Conservation (phyloP, 2,329 filamentous ascomycete genomes). For the Fusarium agapanthi region DNA sequence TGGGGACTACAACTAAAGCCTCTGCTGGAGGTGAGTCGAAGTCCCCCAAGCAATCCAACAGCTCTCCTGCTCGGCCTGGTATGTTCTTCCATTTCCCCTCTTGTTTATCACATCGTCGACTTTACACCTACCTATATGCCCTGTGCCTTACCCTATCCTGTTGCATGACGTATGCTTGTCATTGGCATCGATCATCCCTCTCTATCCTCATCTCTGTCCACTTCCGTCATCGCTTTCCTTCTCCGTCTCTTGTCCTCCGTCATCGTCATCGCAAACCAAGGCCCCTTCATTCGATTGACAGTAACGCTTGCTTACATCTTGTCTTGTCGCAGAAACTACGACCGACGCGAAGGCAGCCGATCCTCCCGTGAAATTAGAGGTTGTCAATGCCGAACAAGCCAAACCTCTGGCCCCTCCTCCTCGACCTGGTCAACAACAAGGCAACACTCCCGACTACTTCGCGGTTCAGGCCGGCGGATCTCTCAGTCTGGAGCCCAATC, state of each 20-base stretch:
- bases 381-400: slow-evolving; percentile 65
- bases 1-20: slow-evolving; percentile 53
- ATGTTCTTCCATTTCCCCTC: slow-evolving; percentile 38
- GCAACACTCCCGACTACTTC: slow-evolving; percentile 74
- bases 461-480: slow-evolving; percentile 62
- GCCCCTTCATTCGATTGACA: slow-evolving; percentile 18
- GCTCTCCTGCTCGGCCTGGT: slow-evolving; percentile 56
- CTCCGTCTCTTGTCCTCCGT: slow-evolving; percentile 22
- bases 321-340: slow-evolving; percentile 49
- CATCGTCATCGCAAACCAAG: slow-evolving; percentile 12
- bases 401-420: slow-evolving; percentile 77
- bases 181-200: slow-evolving; percentile 27
- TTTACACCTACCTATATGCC: neutral
- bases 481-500: slow-evolving; percentile 87
- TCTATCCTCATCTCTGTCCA: slow-evolving; percentile 12
- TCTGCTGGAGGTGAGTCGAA: slow-evolving; percentile 55
- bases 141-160: neutral
- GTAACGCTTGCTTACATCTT: slow-evolving; percentile 36
- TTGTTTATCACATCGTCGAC: neutral
- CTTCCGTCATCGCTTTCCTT: slow-evolving; percentile 34
- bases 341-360: slow-evolving; percentile 58
- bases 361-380: slow-evolving; percentile 58
- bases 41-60: slow-evolving; percentile 58
- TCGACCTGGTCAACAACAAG: slow-evolving; percentile 64
- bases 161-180: slow-evolving; percentile 41